Evolutionary conservation across 805 yeast genomes (phyloP), one percentile per base, ranked within the genome.

Genomic region (Starmerella stigmatis): DNA sequence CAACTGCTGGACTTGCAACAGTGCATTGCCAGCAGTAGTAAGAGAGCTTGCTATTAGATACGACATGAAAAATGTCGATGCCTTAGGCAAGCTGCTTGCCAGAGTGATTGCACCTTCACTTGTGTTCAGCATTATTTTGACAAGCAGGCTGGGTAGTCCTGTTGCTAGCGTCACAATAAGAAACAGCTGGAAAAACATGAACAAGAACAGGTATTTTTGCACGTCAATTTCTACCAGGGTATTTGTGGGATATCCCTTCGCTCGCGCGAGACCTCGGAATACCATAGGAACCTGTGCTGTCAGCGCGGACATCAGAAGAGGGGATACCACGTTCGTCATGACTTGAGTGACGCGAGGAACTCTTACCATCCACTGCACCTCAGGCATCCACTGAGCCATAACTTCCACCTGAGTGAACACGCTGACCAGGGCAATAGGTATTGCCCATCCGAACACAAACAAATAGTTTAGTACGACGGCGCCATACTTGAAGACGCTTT

Each of bases 101-200:
- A 86, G 67, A 0, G 84, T 75, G 0, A 78, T 75, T 6, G 59
- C 60, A 1, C 60, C 58, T 28, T 54, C 60, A 21, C 56, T 54
- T 1, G 60, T 54, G 30, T 57, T 54, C 11, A 51, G 45, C 19
- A 55, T 34, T 20, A 48, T 41, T 8, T 52, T 48, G 19, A 51
- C 39, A 13, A 55, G 10, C n/a, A 57, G 47, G 5, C 48, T 46
- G 1, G 95, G 95, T 3, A 83, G 62, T 22, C 94, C 88, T 0
- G 92, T 79, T 55, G 94, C 84, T 29, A 86, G 73, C 0, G 94
- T 81, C 2, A 86, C 86, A 21, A 86, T 89, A 36, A 88, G 62
- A 53, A 88, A 86, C 33, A 86, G 74, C 55, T 88, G 96, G 42
- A 86, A 76, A 59, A 83, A 86, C 41, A 81, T 65, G 57, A 86